A percentile compares a stretch with the other conserved stretches of the same genome.
These are phyloP conservation scores for Scutellaria minor DNA, from an alignment of 257 asterid species.

Conservation along the genomic window DNA sequence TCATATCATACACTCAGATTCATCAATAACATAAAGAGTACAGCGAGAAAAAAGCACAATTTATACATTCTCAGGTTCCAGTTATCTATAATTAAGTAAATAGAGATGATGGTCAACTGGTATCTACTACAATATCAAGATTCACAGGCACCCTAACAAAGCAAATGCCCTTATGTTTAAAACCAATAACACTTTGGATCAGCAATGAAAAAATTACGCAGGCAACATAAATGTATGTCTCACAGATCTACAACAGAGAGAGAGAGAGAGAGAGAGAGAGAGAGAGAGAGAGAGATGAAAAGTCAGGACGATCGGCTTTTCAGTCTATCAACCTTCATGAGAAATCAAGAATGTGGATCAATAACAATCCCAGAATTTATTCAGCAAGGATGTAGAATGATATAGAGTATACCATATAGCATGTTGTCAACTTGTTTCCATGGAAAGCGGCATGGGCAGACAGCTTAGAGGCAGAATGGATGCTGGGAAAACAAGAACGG, in stretches of 20 bases:
- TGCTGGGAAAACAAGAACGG: conserved; percentile 42
- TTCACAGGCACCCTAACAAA: conserved; percentile 26
- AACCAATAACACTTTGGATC: conserved; percentile 26
- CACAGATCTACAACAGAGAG: conserved; percentile 24
- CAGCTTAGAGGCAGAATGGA: conserved; percentile 42
- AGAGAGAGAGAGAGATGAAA: neutral
- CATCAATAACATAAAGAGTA: too few species aligned
- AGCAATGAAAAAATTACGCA: conserved; percentile 23
- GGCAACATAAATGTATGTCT: conserved; percentile 26
- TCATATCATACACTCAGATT: too few species aligned
- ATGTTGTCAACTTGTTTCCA: conserved; percentile 58
- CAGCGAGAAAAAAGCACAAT: neutral
- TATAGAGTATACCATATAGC: conserved; percentile 39
- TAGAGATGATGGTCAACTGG: conserved; percentile 19
- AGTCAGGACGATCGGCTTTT: conserved; percentile 34
- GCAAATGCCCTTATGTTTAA: conserved; percentile 23
- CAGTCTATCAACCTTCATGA: conserved; percentile 47
- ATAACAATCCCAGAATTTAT: conserved; percentile 28
- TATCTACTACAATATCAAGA: conserved; percentile 23
- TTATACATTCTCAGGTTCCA: conserved; percentile 6
- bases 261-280: neutral
- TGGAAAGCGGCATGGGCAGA: conserved; percentile 50
- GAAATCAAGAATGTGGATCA: conserved; percentile 30
- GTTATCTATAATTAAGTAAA: conserved; percentile 15
- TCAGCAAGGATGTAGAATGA: conserved; percentile 19